Percentiles rank a stretch among this genome's conserved stretches.
phyloP scores from a whole-genome alignment of 2,329 filamentous ascomycete species.

The Aspergillus awamori region DNA sequence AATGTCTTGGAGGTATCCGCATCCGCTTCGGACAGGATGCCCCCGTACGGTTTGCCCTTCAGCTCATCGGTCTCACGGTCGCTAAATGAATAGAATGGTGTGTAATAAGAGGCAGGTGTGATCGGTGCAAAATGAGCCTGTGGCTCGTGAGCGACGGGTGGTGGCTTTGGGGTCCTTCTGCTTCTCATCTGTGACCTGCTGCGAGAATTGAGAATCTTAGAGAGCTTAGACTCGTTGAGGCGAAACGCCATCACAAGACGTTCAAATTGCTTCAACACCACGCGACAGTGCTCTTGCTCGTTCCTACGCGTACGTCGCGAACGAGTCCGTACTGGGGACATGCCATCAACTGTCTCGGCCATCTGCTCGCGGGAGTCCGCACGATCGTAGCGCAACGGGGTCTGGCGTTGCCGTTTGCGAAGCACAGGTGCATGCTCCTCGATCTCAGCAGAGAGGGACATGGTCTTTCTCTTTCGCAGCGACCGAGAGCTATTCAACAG shows the following conservation, averaged over 20 bases:
- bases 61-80: conserved; percentile 87
- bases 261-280: conserved; percentile 44
- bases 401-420: conserved; percentile 54
- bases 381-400: conserved; percentile 29
- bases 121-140: conserved; percentile 63
- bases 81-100: conserved; percentile 84
- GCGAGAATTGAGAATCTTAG: conserved; percentile 61
- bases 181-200: conserved; percentile 62
- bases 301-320: conserved; percentile 57
- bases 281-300: conserved; percentile 44
- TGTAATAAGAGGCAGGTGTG: conserved; percentile 66
- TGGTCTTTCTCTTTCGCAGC: conserved; percentile 81
- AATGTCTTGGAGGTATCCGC: conserved; percentile 90
- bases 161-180: conserved; percentile 46
- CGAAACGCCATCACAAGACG: conserved; percentile 63
- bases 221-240: conserved; percentile 61
- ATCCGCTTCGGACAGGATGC: conserved; percentile 84
- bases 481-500: conserved; percentile 75
- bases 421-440: conserved; percentile 50
- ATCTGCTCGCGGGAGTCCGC: conserved; percentile 25
- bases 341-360: conserved; percentile 23
- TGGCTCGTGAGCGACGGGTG: conserved; percentile 43
- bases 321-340: conserved; percentile 50
- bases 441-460: conserved; percentile 68
- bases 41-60: conserved; percentile 93